These are phyloP conservation scores for Medicago truncatula DNA, from an alignment of 306 rosid species.

Conservation along the genomic window DNA sequence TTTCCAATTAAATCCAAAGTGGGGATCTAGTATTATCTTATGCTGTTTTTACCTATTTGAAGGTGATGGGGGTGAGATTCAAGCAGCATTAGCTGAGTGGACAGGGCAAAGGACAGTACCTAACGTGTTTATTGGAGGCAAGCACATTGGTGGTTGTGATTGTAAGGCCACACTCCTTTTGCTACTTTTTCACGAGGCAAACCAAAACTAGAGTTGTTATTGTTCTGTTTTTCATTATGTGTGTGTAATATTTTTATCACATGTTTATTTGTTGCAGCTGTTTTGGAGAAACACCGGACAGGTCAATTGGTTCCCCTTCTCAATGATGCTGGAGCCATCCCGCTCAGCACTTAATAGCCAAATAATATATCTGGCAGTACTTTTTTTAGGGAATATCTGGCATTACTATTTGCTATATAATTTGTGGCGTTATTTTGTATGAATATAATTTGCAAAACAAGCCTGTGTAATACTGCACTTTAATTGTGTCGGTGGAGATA, in stretches of 20 bases:
- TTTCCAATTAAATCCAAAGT: not conserved
- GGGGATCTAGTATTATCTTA: not conserved
- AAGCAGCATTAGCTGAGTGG: constrained; percentile 63
- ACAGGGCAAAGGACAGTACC: constrained; percentile 65
- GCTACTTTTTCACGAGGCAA: not conserved
- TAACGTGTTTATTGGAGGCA: constrained; percentile 81
- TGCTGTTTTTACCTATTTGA: constrained; percentile 15
- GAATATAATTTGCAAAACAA: not conserved
- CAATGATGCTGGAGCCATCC: constrained; percentile 69
- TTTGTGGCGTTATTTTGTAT: constrained; percentile 9
- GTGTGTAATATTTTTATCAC: not conserved
- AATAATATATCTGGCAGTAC: no score
- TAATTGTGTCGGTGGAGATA: not conserved
- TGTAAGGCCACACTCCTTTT: constrained; percentile 28
- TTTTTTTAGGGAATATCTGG: no score
- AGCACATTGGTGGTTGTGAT: constrained; percentile 63
- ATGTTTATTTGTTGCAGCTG: constrained; percentile 54
- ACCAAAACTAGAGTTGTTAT: not conserved
- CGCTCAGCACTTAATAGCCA: constrained; percentile 48
- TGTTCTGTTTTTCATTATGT: not conserved
- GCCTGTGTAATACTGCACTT: not conserved
- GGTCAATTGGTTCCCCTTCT: constrained; percentile 78
- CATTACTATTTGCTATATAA: not conserved
- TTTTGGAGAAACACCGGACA: constrained; percentile 59
- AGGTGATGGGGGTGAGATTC: constrained; percentile 70